Conservation (phyloP, 1,284 basidiomycete species). For the Marasmius fiardii region DNA sequence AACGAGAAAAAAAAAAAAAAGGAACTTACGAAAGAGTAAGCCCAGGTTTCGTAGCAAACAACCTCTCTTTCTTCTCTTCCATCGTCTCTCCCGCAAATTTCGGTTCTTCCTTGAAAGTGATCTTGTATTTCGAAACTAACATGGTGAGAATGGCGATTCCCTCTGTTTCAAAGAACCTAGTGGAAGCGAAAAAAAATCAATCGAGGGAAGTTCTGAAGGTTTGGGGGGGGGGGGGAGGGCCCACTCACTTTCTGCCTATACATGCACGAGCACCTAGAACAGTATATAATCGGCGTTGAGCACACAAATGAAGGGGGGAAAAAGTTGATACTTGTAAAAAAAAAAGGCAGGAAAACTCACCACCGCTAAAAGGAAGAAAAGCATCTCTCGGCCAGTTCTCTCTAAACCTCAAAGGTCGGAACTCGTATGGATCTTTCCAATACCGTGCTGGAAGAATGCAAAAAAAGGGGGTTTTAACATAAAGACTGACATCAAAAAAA, state of each 20-base stretch:
- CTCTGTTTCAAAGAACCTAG: conserved; percentile 44
- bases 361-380: conserved; percentile 50
- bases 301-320: neutral
- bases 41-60: conserved; percentile 31
- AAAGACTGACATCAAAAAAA: neutral
- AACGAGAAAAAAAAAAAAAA: neutral
- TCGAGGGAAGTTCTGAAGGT: conserved; percentile 10
- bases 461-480: neutral
- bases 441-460: conserved; percentile 35
- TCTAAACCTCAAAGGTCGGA: conserved; percentile 49
- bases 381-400: conserved; percentile 47
- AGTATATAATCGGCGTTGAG: neutral
- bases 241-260: conserved; percentile 47
- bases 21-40: conserved; percentile 38
- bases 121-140: conserved; percentile 44
- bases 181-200: neutral
- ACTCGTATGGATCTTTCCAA: conserved; percentile 49
- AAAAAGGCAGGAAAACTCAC: conserved; percentile 26
- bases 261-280: conserved; percentile 41
- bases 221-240: neutral
- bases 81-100: conserved; percentile 44
- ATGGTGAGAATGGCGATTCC: conserved; percentile 45
- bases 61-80: conserved; percentile 38
- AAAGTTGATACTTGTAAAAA: neutral
- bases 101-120: conserved; percentile 48